Percentiles rank a stretch among this genome's conserved stretches.
These are phyloP conservation scores for Apostasia shenzhenica DNA, from an alignment of 106 monocot species.

Conservation along the genomic window DNA sequence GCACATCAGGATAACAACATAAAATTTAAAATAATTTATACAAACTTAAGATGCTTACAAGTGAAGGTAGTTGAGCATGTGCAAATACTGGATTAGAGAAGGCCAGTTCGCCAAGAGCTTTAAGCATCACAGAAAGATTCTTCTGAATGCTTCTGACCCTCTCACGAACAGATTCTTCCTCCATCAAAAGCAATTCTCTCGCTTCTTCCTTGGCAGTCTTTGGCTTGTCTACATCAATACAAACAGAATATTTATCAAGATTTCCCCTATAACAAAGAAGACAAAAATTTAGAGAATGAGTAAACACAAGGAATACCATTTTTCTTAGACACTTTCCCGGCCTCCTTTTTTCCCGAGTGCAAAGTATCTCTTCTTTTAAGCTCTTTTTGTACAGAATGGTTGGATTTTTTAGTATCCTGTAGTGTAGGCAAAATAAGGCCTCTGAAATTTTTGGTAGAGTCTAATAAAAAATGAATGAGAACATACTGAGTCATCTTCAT, in stretches of 20 bases:
- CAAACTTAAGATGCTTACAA: constrained; percentile 38
- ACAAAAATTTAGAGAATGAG: not conserved
- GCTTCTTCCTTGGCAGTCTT: constrained; percentile 95
- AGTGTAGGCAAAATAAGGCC: constrained; percentile 5
- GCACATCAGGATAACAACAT: not conserved
- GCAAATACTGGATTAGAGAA: constrained; percentile 79
- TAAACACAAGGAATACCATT: constrained; percentile 32
- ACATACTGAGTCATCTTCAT: constrained; percentile 50
- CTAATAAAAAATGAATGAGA: constrained; percentile 2
- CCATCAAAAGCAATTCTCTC: constrained; percentile 65
- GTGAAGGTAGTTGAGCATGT: constrained; percentile 75
- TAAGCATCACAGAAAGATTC: constrained; percentile 68
- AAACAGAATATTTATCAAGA: constrained; percentile 3
- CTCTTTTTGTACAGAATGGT: constrained; percentile 27
- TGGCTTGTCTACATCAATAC: constrained; percentile 39
- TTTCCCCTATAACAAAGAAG: not conserved
- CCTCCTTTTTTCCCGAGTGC: constrained; percentile 53
- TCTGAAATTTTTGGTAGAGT: not conserved
- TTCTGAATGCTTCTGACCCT: constrained; percentile 54
- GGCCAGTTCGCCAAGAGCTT: constrained; percentile 79
- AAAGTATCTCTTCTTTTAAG: constrained; percentile 38
- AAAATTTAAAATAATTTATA: not conserved
- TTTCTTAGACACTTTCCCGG: constrained; percentile 54
- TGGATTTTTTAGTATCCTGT: constrained; percentile 32
- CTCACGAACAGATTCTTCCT: constrained; percentile 72